phyloP scores from a whole-genome alignment of 1,284 basidiomycete species.

The Xerocomus cyaneibrunnescens region DNA sequence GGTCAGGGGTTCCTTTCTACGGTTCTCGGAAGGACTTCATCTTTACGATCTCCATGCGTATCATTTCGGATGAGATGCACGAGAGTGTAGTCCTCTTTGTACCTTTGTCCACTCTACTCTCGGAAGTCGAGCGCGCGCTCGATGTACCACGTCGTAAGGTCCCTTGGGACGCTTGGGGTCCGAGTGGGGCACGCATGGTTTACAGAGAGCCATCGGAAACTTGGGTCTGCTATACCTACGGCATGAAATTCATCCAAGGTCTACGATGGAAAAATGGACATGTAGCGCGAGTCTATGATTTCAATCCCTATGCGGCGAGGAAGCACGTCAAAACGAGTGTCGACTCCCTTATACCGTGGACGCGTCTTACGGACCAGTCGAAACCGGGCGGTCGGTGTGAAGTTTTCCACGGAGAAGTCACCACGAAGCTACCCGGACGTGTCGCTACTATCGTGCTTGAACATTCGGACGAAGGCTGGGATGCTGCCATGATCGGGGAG shows the following conservation, averaged over 20 bases:
- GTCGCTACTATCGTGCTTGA: slow-evolving; percentile 19
- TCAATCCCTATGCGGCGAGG: slow-evolving; percentile 27
- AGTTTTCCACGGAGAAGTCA: slow-evolving; percentile 18
- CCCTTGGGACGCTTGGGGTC: slow-evolving; percentile 55
- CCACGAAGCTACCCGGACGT: slow-evolving; percentile 30
- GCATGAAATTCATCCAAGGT: slow-evolving; percentile 43
- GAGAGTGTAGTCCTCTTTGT: slow-evolving; percentile 26
- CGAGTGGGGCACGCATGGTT: slow-evolving; percentile 43
- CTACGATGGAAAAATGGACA: slow-evolving; percentile 21
- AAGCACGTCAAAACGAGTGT: slow-evolving; percentile 11
- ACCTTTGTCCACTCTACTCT: slow-evolving; percentile 43
- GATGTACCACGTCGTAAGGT: slow-evolving; percentile 39
- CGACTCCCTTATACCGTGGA: slow-evolving; percentile 20
- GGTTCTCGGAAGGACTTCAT: slow-evolving; percentile 25
- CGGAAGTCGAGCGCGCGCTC: slow-evolving; percentile 42
- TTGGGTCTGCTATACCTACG: slow-evolving; percentile 62
- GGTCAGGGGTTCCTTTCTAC: slow-evolving; percentile 20
- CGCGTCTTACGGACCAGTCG: slow-evolving; percentile 11
- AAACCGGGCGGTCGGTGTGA: slow-evolving; percentile 5
- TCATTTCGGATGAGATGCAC: not conserved
- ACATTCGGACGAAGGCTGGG: slow-evolving; percentile 22
- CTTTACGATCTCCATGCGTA: slow-evolving; percentile 25
- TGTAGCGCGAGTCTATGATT: slow-evolving; percentile 29
- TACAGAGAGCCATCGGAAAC: slow-evolving; percentile 37
- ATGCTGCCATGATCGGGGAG: slow-evolving; percentile 34